Base-by-base conservation (phyloP, 805 yeast genomes). In the Kodamaea lidongshanica region DNA sequence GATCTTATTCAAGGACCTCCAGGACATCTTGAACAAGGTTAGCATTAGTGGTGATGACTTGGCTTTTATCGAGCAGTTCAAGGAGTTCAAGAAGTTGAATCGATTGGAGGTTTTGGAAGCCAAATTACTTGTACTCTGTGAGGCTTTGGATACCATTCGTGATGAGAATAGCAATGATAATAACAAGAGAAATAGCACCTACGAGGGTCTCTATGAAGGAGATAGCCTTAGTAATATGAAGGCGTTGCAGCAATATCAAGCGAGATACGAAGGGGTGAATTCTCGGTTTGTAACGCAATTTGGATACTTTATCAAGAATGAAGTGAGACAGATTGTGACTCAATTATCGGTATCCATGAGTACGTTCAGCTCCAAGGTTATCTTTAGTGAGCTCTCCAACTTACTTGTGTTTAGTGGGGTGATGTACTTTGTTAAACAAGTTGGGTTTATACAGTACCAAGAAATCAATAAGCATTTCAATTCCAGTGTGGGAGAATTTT, bases 11-110 rank as follows among this genome's bases (percentile, higher is more conserved):
- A 73, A 70, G 27, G 87, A 84, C 37, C 65, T 87, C 32, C 72
- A 72, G 22, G 73, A 69, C n/a, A 65, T 87, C 26, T 56, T 87
- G 38, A 70, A 71, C 28, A 79, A 84, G n/a, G 81, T 83, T 6
- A 72, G 78, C 33, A 64, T 86, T 16, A 77, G 77, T 39, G 72
- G 72, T 11, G 56, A 57, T 1, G 77, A 77, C 11, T 56, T 84
- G 30, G 50, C 52, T 6, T 51, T 60, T 13, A 54, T 85, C 17
- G 50, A 68, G 12, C 45, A 52, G 6, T 65, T 74, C 13, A 64
- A 66, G 10, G 69, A 80, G 13, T 70, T 72, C 35, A 62, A 65
- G 11, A 68, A 72, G 12, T 37, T 62, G 2, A 52, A 61, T 7
- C 64, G 66, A 32, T 52, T 76, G 17, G 56, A 50, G 2, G 32